Evolutionary conservation across 2,329 filamentous ascomycete species (phyloP).

Genomic region (Aschersonia sp.): DNA sequence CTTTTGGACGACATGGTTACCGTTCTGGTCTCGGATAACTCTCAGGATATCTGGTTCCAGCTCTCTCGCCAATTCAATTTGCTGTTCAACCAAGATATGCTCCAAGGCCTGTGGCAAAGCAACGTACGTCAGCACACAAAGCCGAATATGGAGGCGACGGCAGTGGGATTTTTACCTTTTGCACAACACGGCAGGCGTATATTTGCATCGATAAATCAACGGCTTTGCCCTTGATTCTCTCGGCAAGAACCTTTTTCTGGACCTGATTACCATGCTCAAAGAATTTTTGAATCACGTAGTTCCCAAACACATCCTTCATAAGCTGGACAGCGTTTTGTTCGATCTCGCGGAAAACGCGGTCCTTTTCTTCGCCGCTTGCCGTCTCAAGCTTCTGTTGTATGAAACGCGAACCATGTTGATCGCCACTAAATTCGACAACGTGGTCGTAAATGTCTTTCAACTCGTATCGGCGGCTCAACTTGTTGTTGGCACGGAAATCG

Average conservation of each 20-base stretch:
- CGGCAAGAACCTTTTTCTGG: slow-evolving; percentile 78
- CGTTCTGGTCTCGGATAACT: slow-evolving; percentile 76
- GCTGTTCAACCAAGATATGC: slow-evolving; percentile 82
- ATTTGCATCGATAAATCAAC: slow-evolving; percentile 68
- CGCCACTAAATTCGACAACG: slow-evolving; percentile 87
- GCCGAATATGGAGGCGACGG: not conserved
- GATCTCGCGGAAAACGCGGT: slow-evolving; percentile 78
- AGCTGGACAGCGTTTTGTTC: slow-evolving; percentile 70
- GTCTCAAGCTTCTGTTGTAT: slow-evolving; percentile 86
- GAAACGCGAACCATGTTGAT: slow-evolving; percentile 89
- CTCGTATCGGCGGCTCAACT: slow-evolving; percentile 60
- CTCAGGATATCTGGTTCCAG: slow-evolving; percentile 61
- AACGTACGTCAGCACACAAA: slow-evolving; percentile 6
- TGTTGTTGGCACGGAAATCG: slow-evolving; percentile 64
- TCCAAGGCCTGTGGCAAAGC: slow-evolving; percentile 57
- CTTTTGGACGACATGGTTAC: slow-evolving; percentile 94
- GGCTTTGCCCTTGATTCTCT: slow-evolving; percentile 78
- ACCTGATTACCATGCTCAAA: slow-evolving; percentile 91
- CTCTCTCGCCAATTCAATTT: slow-evolving; percentile 70
- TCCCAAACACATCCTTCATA: slow-evolving; percentile 94
- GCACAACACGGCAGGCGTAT: slow-evolving; percentile 90
- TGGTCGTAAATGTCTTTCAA: slow-evolving; percentile 80
- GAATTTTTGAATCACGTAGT: slow-evolving; percentile 96
- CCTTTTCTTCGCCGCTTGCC: slow-evolving; percentile 92
- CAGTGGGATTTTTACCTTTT: slow-evolving; percentile 50